Conservation (phyloP, 352 stramenopile species). For the Globisporangium echinulatum region DNA sequence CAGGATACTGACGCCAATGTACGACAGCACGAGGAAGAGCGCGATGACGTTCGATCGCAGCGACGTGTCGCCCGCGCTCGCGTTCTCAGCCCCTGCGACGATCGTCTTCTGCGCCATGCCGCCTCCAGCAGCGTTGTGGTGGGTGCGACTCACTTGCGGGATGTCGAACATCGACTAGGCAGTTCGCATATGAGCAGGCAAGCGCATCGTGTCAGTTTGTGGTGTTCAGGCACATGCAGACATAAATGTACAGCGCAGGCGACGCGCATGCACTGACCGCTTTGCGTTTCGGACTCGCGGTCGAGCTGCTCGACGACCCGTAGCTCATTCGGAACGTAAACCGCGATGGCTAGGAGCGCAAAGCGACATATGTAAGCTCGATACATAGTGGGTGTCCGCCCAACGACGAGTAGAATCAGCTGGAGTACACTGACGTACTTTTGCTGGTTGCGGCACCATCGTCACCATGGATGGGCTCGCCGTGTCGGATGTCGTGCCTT, state of each 20-base stretch:
- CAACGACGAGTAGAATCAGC: neutral
- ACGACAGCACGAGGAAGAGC: constrained; percentile 48
- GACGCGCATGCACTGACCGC: neutral
- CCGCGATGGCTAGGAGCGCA: constrained; percentile 1
- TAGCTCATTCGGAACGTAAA: constrained; percentile 5
- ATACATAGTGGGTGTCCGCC: neutral
- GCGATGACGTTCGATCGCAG: constrained; percentile 26
- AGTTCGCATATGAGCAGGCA: neutral
- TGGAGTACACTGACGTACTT: neutral
- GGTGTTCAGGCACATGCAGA: neutral
- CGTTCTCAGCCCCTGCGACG: constrained; percentile 16
- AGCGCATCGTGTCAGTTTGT: neutral
- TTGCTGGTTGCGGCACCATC: constrained; percentile 1
- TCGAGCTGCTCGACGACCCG: constrained; percentile 8
- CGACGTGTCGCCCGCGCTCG: constrained; percentile 7
- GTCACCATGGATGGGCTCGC: constrained; percentile 5
- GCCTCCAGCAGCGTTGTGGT: constrained; percentile 9
- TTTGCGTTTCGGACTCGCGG: constrained; percentile 4
- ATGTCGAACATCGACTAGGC: constrained; percentile 27
- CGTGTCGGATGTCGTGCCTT: neutral
- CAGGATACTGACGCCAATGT: constrained; percentile 43
- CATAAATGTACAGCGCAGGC: no score
- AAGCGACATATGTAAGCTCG: neutral
- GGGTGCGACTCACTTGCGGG: constrained; percentile 11
- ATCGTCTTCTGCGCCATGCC: constrained; percentile 27